phyloP scores from a whole-genome alignment of 768 basidiomycete species.

The Lactifluus subvellereus region DNA sequence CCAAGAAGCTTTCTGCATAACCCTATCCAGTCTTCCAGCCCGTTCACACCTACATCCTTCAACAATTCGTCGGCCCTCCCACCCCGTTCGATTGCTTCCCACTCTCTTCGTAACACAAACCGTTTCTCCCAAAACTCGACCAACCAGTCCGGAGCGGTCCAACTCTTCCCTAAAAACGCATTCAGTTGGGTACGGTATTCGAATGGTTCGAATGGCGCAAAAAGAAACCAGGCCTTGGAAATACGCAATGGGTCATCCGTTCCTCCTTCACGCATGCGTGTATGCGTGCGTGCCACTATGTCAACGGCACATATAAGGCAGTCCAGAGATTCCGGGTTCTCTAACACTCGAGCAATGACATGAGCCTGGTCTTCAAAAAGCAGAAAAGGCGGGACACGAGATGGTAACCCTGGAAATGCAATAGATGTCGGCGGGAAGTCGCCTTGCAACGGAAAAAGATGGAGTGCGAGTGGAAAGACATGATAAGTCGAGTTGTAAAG shows the following conservation, averaged over 20 bases:
- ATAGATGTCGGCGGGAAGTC: conserved; percentile 44
- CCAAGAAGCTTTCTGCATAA: conserved; percentile 35
- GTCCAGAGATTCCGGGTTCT: conserved; percentile 46
- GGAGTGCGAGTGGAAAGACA: conserved; percentile 65
- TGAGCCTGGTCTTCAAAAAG: conserved; percentile 73
- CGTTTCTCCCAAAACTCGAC: conserved; percentile 48
- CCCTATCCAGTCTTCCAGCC: conserved; percentile 56
- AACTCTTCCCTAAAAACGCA: conserved; percentile 38
- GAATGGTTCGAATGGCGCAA: conserved; percentile 52
- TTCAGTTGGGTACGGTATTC: conserved; percentile 59
- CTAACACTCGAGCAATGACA: conserved; percentile 52
- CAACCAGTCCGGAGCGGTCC: conserved; percentile 50
- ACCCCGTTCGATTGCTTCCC: conserved; percentile 50
- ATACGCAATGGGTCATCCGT: conserved; percentile 38
- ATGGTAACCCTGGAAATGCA: conserved; percentile 60
- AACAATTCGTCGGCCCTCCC: conserved; percentile 60
- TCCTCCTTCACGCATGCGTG: background rate
- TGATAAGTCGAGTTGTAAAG: conserved; percentile 61
- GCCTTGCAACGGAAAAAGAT: conserved; percentile 58
- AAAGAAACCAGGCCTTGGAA: conserved; percentile 51
- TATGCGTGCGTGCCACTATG: conserved; percentile 38
- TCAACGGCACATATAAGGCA: conserved; percentile 40
- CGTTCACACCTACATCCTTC: conserved; percentile 53
- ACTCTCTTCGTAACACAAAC: conserved; percentile 43
- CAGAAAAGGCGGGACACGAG: conserved; percentile 65